Base-by-base conservation (phyloP, 2,329 filamentous ascomycete genomes). In the Penicillium polonicum region DNA sequence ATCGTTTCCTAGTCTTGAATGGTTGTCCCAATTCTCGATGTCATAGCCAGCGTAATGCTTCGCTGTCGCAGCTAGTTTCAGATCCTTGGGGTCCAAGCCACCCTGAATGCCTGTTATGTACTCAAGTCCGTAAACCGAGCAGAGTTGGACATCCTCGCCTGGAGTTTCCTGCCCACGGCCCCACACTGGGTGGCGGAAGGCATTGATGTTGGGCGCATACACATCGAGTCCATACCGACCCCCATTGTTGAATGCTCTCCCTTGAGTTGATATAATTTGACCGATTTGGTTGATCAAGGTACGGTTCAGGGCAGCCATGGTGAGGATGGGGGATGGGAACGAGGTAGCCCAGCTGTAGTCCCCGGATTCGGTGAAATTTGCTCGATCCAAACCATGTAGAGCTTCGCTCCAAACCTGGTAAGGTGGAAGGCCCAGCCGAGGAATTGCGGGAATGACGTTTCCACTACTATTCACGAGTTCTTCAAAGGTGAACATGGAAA, bases 171-270 rank as follows among this genome's bases (percentile, higher is more conserved):
- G 79, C 0, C 85, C 85, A 9, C 85, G 76, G 1, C 85, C 85
- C 85, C 85, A 86, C 27, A 86, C 75, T 0, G 85, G 85, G 65
- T 87, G 85, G 38, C 81, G 81, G 74, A 83, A 88, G 0, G 83
- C 80, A 64, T 88, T 88, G 70, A 89, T 85, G 65, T 88, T 88
- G 0, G 87, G 87, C 0, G 87, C 86, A 51, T 72, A 73, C 13
- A 65, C 67, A 44, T 72, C 68, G 8, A 73, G 55, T 2, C 71
- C 69, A 44, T 64, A 81, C 13, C 79, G 75, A 4, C 82, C 83
- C 8, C 70, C 79, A 63, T 89, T 89, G 65, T 78, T 85, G 68
- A 88, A 89, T 0, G 87, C 86, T 39, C 87, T 78, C 0, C 84
- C 85, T 67, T 90, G 86, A 0, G 82, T 88, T 5, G 76, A 76